Base-by-base conservation (phyloP, 495 filamentous ascomycete genomes). In the Xylaria intraflava region DNA sequence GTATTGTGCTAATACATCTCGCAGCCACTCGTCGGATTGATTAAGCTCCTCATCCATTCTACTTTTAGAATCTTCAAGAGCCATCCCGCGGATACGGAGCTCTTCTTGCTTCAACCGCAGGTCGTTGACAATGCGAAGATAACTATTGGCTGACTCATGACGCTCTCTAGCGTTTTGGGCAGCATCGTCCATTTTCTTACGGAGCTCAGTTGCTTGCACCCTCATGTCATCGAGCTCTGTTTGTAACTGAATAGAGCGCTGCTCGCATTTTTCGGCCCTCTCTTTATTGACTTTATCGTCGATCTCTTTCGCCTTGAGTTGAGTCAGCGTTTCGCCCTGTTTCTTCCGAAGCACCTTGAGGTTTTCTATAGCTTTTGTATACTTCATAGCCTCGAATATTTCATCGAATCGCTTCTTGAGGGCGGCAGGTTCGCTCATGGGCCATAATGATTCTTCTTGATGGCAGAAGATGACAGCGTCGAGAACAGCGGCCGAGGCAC, bases 391-490 rank as follows among this genome's bases (percentile, higher is more conserved):
- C 68, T 97, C 94, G 61, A 98, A 98, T 20, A 98, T 97, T 61
- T 96, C 90, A 63, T 98, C 93, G 50, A 98, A 98, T 33, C 80
- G 83, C 71, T 93, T 92, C 70, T 98, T 98, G 22, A 98, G 73
- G 3, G 79, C 79, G 0, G 74, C 67, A 0, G 92, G 89, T 62
- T 94, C 89, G 61, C 90, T 95, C 87, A 98, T 90, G 11, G 93
- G 93, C 93, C 93, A 98, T 41, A 97, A 67, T 49, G 92, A 96
- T 54, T 98, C 93, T 58, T 98, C 93, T 61, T 98, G 93, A 66
- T 98, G 93, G 65, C 93, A 98, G 70, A 98, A 98, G 58, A 98
- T 96, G 63, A 98, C 93, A 42, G 81, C 85, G 41, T 97, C 90
- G 29, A 98, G 78, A 12, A 98, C 81, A 8, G 93, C 90, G 51